A percentile compares a stretch with the other conserved stretches of the same genome.
phyloP scores from a whole-genome alignment of 495 filamentous ascomycete species.

The Aspergillus ellipticus region DNA sequence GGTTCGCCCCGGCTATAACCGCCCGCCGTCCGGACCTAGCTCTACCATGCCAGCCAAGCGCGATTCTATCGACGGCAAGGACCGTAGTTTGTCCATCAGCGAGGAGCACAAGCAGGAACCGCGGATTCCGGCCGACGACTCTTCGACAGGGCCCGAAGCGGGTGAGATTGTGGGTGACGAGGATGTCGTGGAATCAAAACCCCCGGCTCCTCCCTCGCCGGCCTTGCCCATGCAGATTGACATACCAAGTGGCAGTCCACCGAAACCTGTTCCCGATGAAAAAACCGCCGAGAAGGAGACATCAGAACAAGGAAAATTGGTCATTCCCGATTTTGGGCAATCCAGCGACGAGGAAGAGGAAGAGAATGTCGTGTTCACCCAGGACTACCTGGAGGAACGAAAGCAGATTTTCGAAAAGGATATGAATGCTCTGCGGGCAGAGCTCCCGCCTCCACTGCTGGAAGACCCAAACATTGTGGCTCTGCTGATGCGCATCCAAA shows the following conservation, averaged over 20 bases:
- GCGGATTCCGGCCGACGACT: constrained; percentile 7
- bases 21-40: constrained; percentile 24
- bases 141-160: constrained; percentile 11
- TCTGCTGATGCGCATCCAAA: constrained; percentile 42
- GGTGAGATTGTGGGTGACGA: constrained; percentile 10
- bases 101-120: constrained; percentile 19
- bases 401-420: constrained; percentile 47
- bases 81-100: constrained; percentile 23
- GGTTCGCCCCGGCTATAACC: constrained; percentile 51
- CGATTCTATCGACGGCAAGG: constrained; percentile 40
- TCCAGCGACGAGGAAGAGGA: constrained; percentile 47
- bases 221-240: neutral
- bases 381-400: constrained; percentile 49
- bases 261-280: neutral
- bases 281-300: constrained; percentile 1
- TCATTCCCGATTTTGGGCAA: constrained; percentile 32
- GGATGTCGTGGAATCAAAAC: neutral
- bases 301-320: constrained; percentile 3
- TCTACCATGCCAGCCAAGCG: constrained; percentile 33
- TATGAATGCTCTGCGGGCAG: constrained; percentile 40
- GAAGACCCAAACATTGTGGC: constrained; percentile 44
- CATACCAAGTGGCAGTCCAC: neutral
- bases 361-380: constrained; percentile 43
- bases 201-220: neutral
- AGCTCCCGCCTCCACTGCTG: constrained; percentile 41